phyloP scores from a whole-genome alignment of 2,329 filamentous ascomycete species.

The Arthroderma sp. region DNA sequence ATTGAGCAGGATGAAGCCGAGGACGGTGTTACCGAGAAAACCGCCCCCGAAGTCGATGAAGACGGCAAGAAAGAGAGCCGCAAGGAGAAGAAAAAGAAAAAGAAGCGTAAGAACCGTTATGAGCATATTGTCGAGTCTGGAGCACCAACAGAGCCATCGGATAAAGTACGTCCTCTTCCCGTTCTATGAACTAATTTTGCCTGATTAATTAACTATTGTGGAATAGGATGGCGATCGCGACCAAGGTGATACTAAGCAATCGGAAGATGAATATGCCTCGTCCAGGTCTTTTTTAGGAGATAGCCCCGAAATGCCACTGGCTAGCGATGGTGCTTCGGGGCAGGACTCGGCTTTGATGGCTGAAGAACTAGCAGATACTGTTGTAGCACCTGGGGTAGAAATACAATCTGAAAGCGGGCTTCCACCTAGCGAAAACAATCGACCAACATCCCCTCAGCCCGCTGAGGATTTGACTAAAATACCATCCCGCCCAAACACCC shows the following conservation, averaged over 20 bases:
- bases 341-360: constrained; percentile 10
- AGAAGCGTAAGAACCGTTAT: constrained; percentile 23
- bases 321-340: constrained; percentile 36
- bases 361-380: constrained; percentile 11
- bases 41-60: constrained; percentile 6
- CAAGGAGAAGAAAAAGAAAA: constrained; percentile 16
- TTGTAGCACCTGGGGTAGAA: constrained; percentile 9
- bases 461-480: constrained; percentile 18
- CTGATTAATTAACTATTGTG: constrained; percentile 1
- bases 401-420: constrained; percentile 1
- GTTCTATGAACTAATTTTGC: not conserved
- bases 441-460: constrained; percentile 21
- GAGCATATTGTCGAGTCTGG: constrained; percentile 19
- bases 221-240: not conserved
- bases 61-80: constrained; percentile 13
- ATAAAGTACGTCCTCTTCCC: constrained; percentile 22
- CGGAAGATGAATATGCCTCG: not conserved
- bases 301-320: constrained; percentile 45
- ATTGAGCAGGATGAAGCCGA: constrained; percentile 16
- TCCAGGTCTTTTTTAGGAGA: constrained; percentile 50
- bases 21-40: constrained; percentile 18
- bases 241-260: constrained; percentile 1
- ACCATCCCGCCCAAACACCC: constrained; percentile 20
- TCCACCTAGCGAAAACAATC: constrained; percentile 16
- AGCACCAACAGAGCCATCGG: constrained; percentile 13